Percentiles rank a stretch among this genome's conserved stretches.
Evolutionary conservation across 2,329 filamentous ascomycete species (phyloP).

Genomic region (Alternaria sp.): DNA sequence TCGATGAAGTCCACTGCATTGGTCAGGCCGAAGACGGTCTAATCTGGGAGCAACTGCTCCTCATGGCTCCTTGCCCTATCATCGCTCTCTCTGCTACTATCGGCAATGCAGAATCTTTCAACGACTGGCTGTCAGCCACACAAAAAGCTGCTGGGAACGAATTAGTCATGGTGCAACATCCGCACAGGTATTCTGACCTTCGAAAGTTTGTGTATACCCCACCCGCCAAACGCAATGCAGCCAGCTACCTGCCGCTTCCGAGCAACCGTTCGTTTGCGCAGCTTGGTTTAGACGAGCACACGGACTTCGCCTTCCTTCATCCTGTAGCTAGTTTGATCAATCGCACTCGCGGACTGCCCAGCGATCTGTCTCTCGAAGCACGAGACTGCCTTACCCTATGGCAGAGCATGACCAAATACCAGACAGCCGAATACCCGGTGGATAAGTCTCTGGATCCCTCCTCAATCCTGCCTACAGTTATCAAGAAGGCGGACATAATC

Average conservation of each 20-base stretch:
- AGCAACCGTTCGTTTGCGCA: conserved; percentile 46
- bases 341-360: conserved; percentile 68
- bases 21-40: conserved; percentile 79
- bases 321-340: conserved; percentile 71
- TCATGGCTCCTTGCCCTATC: conserved; percentile 78
- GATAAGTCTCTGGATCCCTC: conserved; percentile 61
- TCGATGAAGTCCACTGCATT: conserved; percentile 84
- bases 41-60: conserved; percentile 79
- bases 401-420: conserved; percentile 68
- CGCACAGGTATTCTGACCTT: conserved; percentile 77
- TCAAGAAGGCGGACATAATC: conserved; percentile 72
- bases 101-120: conserved; percentile 77
- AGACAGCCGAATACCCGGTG: conserved; percentile 63
- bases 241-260: conserved; percentile 62
- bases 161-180: conserved; percentile 73
- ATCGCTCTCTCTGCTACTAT: conserved; percentile 83
- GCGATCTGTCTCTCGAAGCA: conserved; percentile 74
- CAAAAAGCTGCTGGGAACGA: conserved; percentile 71
- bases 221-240: conserved; percentile 42
- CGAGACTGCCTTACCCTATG: conserved; percentile 75
- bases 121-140: conserved; percentile 70
- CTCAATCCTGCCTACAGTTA: conserved; percentile 60
- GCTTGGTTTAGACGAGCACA: conserved; percentile 59
- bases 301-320: conserved; percentile 69
- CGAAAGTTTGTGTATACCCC: conserved; percentile 76